Percentiles rank a stretch among this genome's conserved stretches.
phyloP scores from a whole-genome alignment of 257 asterid genomes.

The Forsythia viridissima region DNA sequence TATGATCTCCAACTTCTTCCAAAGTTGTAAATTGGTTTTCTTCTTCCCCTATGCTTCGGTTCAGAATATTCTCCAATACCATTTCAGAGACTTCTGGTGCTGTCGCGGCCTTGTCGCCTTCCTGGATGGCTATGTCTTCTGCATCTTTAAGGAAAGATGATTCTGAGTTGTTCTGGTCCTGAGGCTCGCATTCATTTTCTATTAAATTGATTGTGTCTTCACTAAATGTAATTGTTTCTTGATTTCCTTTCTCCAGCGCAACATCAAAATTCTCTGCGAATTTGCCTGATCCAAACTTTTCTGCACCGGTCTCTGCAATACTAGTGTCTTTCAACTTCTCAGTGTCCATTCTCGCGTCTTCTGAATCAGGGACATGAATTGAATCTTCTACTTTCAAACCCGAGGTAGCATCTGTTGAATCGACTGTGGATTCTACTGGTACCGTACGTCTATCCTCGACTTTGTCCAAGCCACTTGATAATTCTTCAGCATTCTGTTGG shows the following conservation, averaged over 20 bases:
- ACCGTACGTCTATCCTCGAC: constrained; percentile 4
- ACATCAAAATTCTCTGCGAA: constrained; percentile 2
- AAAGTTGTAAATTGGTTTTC: no score
- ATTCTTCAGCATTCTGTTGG: constrained; percentile 25
- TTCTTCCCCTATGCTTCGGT: no score
- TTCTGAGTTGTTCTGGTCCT: background rate
- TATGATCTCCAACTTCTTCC: constrained; percentile 10
- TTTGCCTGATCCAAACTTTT: background rate
- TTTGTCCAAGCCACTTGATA: constrained; percentile 4
- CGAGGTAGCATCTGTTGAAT: background rate
- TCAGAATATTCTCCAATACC: no score
- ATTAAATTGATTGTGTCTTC: background rate
- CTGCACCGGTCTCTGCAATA: background rate
- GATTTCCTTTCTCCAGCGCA: background rate
- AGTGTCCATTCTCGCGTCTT: background rate
- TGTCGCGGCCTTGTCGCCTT: background rate
- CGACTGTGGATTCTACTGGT: background rate
- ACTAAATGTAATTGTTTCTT: background rate
- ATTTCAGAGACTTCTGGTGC: constrained; percentile 17
- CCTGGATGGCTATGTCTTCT: constrained; percentile 12
- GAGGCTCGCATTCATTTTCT: background rate
- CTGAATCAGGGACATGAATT: background rate
- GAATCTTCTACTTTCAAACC: background rate
- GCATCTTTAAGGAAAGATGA: constrained; percentile 19
- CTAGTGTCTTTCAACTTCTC: background rate